Evolutionary conservation across 768 basidiomycete species (phyloP), one percentile per base, ranked within the genome.

Genomic region (Calocybe gangraenosa): DNA sequence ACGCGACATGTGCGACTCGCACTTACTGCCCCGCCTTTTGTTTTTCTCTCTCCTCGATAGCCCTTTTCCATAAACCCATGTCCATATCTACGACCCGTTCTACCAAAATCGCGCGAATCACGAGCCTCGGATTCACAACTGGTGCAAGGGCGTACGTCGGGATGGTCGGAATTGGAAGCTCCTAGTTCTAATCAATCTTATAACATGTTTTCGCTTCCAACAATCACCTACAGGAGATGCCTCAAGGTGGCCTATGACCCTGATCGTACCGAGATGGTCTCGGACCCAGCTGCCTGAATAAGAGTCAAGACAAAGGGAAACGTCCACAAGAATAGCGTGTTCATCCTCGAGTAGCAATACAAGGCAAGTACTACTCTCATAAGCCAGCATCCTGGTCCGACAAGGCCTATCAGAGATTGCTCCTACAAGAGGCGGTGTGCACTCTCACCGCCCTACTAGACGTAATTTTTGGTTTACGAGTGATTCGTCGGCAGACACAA

Each of bases 361-460:
- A 11, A 75, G 59, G 3, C 71, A 73, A 31, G 70, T 71, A 7
- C 60, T 53, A 11, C 66, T 63, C 49, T 84, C 80, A 57, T 82
- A 82, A 22, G 72, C 67, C 28, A 82, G 67, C 51, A 84, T 66
- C 55, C 84, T 87, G 17, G n/a, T n/a, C n/a, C n/a, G n/a, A 5
- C 6, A 35, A 7, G 7, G 14, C 34, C 7, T 35, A 7, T 14
- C 71, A 72, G 30, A 69, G 71, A 8, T 60, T 54, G 10, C 66
- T 63, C 49, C 84, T 79, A 57, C 82, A 82, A 22, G 71, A 67
- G 25, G 82, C 66, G 51, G 84, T 66, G 34, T n/a, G 14, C 17
- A 54, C 83, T 86, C 74, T 47, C 60, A 83, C 82, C 76, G 67
- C 53, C 81, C 82, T 19, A 77, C 76, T 37, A 84, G 61, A 46